A percentile compares a stretch with the other conserved stretches of the same genome.
Conservation (phyloP, 2,329 filamentous ascomycete species). For the Sporothrix schenckii region DNA sequence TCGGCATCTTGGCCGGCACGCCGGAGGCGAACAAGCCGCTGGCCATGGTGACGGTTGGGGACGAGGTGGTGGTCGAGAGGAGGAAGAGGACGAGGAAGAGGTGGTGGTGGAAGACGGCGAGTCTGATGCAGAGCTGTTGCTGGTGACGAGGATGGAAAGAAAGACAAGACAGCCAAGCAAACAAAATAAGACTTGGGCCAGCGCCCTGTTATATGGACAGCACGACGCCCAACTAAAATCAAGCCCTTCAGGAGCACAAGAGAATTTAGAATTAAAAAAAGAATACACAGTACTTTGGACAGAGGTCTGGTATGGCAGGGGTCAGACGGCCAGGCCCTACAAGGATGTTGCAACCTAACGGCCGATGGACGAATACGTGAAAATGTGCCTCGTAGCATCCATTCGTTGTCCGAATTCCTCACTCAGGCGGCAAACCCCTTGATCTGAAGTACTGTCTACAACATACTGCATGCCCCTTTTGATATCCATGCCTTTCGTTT, state of each 20-base stretch:
- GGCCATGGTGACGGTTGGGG: conserved; percentile 20
- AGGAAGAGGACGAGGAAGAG: neutral
- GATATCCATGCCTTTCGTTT: neutral
- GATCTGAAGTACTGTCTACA: neutral
- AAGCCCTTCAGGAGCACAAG: neutral
- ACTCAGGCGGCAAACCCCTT: conserved; percentile 12
- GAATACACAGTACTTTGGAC: neutral
- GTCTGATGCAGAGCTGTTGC: neutral
- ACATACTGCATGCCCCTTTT: neutral
- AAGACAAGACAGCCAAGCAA: neutral
- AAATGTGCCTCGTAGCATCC: neutral
- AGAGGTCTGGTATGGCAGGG: neutral
- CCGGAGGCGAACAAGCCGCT: conserved; percentile 46
- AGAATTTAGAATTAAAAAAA: neutral
- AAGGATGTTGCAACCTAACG: neutral
- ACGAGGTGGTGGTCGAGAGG: neutral
- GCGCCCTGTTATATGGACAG: conserved; percentile 8
- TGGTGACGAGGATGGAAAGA: neutral
- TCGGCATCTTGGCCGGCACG: conserved; percentile 44
- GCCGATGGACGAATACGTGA: neutral
- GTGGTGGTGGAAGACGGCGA: too few species aligned
- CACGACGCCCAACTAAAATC: neutral
- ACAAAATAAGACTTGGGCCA: neutral
- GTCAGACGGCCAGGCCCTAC: neutral
- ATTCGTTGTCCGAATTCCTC: conserved; percentile 2